These are phyloP conservation scores for Choiromyces venosus DNA, from an alignment of 495 filamentous ascomycete genomes.

Conservation along the genomic window DNA sequence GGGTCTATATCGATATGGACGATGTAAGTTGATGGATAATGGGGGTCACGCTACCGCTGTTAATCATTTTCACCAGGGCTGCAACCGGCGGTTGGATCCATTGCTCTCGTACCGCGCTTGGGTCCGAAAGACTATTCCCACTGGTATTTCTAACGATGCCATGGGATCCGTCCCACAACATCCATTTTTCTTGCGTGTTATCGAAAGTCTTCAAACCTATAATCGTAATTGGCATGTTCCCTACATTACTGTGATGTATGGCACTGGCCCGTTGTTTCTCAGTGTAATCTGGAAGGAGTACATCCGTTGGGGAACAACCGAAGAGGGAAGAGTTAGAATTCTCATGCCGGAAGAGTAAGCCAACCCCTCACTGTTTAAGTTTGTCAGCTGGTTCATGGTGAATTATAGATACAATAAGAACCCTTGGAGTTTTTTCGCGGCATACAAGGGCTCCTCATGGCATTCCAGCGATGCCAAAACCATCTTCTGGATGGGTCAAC, in stretches of 20 bases:
- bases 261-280: constrained; percentile 77
- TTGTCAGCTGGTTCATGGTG: constrained; percentile 48
- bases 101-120: constrained; percentile 75
- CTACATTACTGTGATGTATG: constrained; percentile 85
- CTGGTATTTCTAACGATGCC: constrained; percentile 83
- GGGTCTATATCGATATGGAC: constrained; percentile 85
- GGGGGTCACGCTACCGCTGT: constrained; percentile 6
- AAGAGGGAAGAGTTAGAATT: constrained; percentile 40
- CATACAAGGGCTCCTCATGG: constrained; percentile 70
- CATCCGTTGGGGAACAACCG: constrained; percentile 43
- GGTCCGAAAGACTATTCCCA: constrained; percentile 72
- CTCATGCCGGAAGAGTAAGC: constrained; percentile 44
- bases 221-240: constrained; percentile 72
- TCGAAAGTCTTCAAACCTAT: constrained; percentile 64
- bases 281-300: constrained; percentile 82
- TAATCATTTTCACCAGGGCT: constrained; percentile 54
- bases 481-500: constrained; percentile 76
- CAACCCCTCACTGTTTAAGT: background rate
- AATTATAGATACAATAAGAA: constrained; percentile 64
- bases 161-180: constrained; percentile 77
- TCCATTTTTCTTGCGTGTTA: constrained; percentile 72
- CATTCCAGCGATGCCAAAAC: constrained; percentile 66
- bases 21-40: constrained; percentile 54
- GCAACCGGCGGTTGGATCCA: constrained; percentile 73
- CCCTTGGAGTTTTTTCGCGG: constrained; percentile 72